A percentile compares a stretch with the other conserved stretches of the same genome.
These are phyloP conservation scores for Odontarrhena argentea DNA, from an alignment of 345 rosid species.

Conservation along the genomic window DNA sequence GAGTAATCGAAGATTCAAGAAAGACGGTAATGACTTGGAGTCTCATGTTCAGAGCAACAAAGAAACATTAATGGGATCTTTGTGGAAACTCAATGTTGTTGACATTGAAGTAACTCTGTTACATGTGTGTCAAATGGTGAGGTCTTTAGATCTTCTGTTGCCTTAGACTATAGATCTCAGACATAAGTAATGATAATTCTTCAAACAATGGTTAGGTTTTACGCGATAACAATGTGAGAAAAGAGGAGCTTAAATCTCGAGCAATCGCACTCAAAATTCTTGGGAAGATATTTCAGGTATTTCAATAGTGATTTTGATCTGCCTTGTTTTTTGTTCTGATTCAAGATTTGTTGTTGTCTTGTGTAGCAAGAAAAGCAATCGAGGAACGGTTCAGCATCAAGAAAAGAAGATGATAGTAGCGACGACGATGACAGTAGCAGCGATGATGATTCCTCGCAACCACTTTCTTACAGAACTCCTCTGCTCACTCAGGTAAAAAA, in stretches of 20 bases:
- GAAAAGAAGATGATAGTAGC: constrained; percentile 61
- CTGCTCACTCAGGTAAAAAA: constrained; percentile 69
- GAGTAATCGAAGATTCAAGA: constrained; percentile 56
- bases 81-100: constrained; percentile 91
- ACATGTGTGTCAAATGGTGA: constrained; percentile 88
- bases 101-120: constrained; percentile 79
- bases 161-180: neutral
- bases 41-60: constrained; percentile 68
- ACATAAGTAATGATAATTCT: constrained; percentile 6
- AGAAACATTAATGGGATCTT: constrained; percentile 74
- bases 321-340: constrained; percentile 13
- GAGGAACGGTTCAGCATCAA: constrained; percentile 54
- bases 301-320: neutral
- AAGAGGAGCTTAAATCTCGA: constrained; percentile 74
- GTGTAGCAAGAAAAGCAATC: constrained; percentile 60
- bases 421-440: constrained; percentile 70
- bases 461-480: constrained; percentile 80
- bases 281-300: constrained; percentile 87
- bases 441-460: constrained; percentile 67
- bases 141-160: constrained; percentile 29
- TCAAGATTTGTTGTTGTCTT: constrained; percentile 23
- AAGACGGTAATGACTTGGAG: constrained; percentile 73
- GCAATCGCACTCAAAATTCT: constrained; percentile 72
- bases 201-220: constrained; percentile 54
- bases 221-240: constrained; percentile 60